Evolutionary conservation across 2,329 filamentous ascomycete genomes (phyloP).

Genomic region (Tolypocladium inflatum): DNA sequence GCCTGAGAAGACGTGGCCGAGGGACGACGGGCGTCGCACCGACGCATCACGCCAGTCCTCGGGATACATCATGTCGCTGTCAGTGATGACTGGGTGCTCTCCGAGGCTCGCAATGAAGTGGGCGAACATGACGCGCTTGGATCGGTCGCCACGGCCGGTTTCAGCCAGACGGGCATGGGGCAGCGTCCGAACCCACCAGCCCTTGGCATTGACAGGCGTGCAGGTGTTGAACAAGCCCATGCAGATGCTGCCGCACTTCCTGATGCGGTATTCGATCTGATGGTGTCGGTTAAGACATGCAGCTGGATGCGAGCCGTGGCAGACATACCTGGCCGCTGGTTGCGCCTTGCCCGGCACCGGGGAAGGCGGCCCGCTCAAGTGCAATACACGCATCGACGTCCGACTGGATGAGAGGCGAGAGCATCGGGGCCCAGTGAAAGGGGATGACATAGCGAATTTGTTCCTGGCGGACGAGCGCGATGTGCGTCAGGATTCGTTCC

Average conservation of each 20-base stretch:
- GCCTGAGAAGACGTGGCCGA: slow-evolving; percentile 63
- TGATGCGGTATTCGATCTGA: too few relatives aligned
- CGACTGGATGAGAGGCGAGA: slow-evolving; percentile 60
- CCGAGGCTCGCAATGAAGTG: slow-evolving; percentile 72
- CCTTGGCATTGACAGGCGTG: slow-evolving; percentile 31
- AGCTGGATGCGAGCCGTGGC: too few relatives aligned
- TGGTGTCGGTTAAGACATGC: too few relatives aligned
- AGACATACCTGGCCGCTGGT: too few relatives aligned
- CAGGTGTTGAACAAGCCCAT: slow-evolving; percentile 71
- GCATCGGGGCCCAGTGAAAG: slow-evolving; percentile 50
- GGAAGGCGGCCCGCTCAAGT: too few relatives aligned
- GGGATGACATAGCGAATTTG: slow-evolving; percentile 28
- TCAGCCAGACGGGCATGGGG: slow-evolving; percentile 46
- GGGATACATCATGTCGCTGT: neutral
- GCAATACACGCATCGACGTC: slow-evolving; percentile 48
- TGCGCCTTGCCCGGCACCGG: too few relatives aligned
- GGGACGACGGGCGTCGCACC: neutral
- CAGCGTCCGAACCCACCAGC: slow-evolving; percentile 41
- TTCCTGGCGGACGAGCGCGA: neutral
- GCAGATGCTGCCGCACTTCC: slow-evolving; percentile 48
- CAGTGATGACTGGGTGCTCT: slow-evolving; percentile 43
- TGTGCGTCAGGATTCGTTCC: too few relatives aligned
- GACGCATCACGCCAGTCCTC: neutral
- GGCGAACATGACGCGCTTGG: slow-evolving; percentile 55
- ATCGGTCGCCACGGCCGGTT: slow-evolving; percentile 23